Evolutionary conservation across 2,329 filamentous ascomycete genomes (phyloP).

Genomic region (Microsporum audouinii): DNA sequence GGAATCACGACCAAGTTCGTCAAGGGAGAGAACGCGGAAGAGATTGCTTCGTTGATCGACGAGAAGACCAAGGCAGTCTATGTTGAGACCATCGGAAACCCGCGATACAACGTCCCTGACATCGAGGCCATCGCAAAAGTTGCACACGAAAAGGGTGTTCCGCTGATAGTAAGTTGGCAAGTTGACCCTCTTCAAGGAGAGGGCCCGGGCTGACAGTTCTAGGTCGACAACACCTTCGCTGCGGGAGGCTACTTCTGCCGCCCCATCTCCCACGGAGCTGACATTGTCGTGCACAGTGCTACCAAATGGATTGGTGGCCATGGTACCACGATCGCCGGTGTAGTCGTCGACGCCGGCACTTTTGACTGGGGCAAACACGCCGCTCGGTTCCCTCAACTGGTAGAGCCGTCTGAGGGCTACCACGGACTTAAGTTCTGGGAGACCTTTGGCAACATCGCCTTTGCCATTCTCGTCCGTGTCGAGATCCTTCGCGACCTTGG

Average conservation of each 20-base stretch:
- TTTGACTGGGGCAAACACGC: slow-evolving; percentile 87
- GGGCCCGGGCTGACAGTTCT: slow-evolving; percentile 5
- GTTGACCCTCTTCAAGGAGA: background rate
- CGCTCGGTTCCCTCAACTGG: slow-evolving; percentile 81
- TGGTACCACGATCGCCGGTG: slow-evolving; percentile 78
- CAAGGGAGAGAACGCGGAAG: slow-evolving; percentile 64
- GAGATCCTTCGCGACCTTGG: slow-evolving; percentile 86
- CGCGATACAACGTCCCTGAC: slow-evolving; percentile 84
- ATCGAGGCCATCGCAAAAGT: slow-evolving; percentile 75
- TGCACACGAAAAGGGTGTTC: slow-evolving; percentile 59
- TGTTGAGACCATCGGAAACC: slow-evolving; percentile 87
- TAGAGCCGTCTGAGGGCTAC: slow-evolving; percentile 78
- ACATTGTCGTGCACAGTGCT: slow-evolving; percentile 87
- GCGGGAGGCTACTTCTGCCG: slow-evolving; percentile 80
- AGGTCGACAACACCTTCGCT: slow-evolving; percentile 92
- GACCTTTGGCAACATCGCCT: slow-evolving; percentile 72
- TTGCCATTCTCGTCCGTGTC: slow-evolving; percentile 73
- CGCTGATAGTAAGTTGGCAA: slow-evolving; percentile 43
- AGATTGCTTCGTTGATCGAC: slow-evolving; percentile 73
- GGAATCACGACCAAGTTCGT: slow-evolving; percentile 85
- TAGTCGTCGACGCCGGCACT: slow-evolving; percentile 78
- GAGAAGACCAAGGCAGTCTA: slow-evolving; percentile 89
- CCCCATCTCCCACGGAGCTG: slow-evolving; percentile 80
- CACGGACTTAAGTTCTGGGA: slow-evolving; percentile 93
- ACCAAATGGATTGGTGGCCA: slow-evolving; percentile 98